Evolutionary conservation across 768 basidiomycete genomes (phyloP).

Genomic region (Tremella yokohamensis): DNA sequence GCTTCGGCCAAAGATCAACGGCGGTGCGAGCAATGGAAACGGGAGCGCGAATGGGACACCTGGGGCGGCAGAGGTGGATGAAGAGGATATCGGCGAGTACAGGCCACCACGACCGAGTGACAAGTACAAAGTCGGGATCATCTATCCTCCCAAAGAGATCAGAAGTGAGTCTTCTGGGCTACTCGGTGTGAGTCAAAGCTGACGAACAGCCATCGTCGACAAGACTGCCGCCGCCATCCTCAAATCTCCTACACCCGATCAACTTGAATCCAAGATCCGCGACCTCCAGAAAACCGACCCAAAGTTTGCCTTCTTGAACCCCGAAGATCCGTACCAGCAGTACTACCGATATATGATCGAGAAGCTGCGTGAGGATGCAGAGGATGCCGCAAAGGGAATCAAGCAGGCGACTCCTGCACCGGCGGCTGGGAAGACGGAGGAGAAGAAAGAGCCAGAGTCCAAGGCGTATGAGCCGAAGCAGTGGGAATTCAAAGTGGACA

Average conservation of each 20-base stretch:
- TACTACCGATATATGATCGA: slow-evolving; percentile 94
- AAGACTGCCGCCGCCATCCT: slow-evolving; percentile 88
- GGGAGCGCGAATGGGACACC: slow-evolving; percentile 25
- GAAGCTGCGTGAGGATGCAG: slow-evolving; percentile 60
- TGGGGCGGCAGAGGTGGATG: slow-evolving; percentile 54
- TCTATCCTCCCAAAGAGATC: slow-evolving; percentile 93
- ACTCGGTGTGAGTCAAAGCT: slow-evolving; percentile 8
- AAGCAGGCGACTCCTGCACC: slow-evolving; percentile 23
- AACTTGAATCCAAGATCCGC: slow-evolving; percentile 95
- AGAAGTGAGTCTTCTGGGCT: slow-evolving; percentile 61
- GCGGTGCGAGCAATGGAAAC: slow-evolving; percentile 24
- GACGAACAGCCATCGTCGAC: slow-evolving; percentile 77
- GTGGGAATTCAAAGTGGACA: slow-evolving; percentile 75
- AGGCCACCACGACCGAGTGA: slow-evolving; percentile 51
- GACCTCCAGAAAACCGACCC: slow-evolving; percentile 94
- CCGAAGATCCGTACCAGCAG: slow-evolving; percentile 94
- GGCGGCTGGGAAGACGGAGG: slow-evolving; percentile 21
- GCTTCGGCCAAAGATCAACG: slow-evolving; percentile 28
- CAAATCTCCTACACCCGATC: slow-evolving; percentile 84
- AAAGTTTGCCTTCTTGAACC: slow-evolving; percentile 97
- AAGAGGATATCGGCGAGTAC: slow-evolving; percentile 52
- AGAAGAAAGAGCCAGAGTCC: slow-evolving; percentile 54
- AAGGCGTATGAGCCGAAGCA: slow-evolving; percentile 63
- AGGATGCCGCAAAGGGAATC: slow-evolving; percentile 34
- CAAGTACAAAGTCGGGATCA: slow-evolving; percentile 73